Evolutionary conservation across 176 grass and related monocot species (phyloP).

Genomic region (Typha latifolia): DNA sequence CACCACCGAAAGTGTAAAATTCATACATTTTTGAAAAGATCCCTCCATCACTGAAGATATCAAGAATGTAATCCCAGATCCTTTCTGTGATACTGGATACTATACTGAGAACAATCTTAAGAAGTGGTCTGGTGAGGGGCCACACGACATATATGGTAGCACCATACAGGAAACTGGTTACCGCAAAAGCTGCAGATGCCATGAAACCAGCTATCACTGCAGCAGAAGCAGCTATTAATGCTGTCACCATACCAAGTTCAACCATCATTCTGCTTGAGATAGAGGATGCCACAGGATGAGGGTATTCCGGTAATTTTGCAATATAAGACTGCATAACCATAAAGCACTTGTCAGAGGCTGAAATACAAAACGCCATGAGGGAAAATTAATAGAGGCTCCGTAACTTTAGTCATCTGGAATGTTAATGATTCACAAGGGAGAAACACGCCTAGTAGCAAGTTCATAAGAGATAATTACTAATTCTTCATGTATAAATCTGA

Average conservation of each 20-base stretch:
- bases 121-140: constrained; percentile 13
- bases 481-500: neutral
- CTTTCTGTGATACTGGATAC: constrained; percentile 15
- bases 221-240: constrained; percentile 11
- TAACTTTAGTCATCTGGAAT: neutral
- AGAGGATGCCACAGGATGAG: constrained; percentile 21
- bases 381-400: neutral
- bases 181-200: constrained; percentile 26
- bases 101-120: constrained; percentile 14
- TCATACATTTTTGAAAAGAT: constrained; percentile 19
- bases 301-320: constrained; percentile 16
- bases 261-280: constrained; percentile 26
- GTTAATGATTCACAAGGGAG: neutral
- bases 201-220: constrained; percentile 11
- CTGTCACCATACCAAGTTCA: constrained; percentile 26
- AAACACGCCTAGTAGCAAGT: neutral
- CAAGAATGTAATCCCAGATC: constrained; percentile 18
- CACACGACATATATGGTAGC: constrained; percentile 21
- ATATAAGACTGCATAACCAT: constrained; percentile 14
- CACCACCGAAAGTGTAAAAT: constrained; percentile 25
- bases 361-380: neutral
- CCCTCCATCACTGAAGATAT: constrained; percentile 20
- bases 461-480: neutral
- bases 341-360: neutral
- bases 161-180: constrained; percentile 22